phyloP scores from a whole-genome alignment of 73 alveolate species.

The Urostyla sp. region DNA sequence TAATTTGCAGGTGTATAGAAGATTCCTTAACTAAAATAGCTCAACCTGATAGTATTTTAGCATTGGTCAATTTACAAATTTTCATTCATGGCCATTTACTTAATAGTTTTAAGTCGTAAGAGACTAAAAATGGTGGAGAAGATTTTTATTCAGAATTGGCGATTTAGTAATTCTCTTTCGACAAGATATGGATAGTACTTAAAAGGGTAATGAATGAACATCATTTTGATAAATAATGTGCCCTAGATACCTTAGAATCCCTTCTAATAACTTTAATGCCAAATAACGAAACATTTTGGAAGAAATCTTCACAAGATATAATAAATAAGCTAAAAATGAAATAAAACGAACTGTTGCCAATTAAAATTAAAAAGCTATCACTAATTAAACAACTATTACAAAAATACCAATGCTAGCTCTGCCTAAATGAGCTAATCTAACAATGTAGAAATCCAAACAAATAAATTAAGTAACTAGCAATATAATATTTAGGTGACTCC shows the following conservation, averaged over 20 bases:
- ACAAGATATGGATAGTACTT: background rate
- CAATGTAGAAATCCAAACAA: conserved; percentile 19
- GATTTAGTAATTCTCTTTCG: background rate
- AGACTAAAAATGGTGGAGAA: too few species aligned
- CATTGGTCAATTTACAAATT: too few species aligned
- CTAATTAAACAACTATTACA: background rate
- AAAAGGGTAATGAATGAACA: background rate
- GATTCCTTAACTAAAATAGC: too few species aligned
- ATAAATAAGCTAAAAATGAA: background rate
- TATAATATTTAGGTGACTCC: conserved; percentile 12
- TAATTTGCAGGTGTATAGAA: too few species aligned
- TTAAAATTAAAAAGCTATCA: background rate
- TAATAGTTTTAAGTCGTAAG: too few species aligned
- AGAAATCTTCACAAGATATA: background rate
- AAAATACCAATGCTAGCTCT: background rate
- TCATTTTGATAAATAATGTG: background rate
- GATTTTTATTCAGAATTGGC: too few species aligned
- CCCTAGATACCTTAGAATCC: background rate
- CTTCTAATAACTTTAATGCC: background rate
- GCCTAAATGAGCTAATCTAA: background rate
- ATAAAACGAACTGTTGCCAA: background rate
- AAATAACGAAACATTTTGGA: background rate
- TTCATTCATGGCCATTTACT: too few species aligned
- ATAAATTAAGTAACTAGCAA: background rate
- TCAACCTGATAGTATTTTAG: too few species aligned